These are phyloP conservation scores for Ostreobium quekettii DNA, from an alignment of 139 green algal species.

Conservation along the genomic window DNA sequence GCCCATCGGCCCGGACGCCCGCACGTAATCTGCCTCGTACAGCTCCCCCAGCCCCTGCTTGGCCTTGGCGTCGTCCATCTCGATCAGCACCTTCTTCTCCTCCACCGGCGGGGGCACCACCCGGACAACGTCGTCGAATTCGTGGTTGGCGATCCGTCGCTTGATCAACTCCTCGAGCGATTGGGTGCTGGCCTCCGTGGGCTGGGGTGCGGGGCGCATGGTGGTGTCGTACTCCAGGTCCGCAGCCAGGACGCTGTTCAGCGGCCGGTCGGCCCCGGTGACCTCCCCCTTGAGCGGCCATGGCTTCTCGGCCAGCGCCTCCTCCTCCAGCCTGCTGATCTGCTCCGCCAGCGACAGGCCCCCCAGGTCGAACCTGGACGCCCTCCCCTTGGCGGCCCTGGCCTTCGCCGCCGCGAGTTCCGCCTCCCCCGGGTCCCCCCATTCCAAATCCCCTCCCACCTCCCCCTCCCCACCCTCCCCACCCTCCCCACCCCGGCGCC, in stretches of 20 bases:
- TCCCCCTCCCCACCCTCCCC: not conserved
- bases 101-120: conserved; percentile 50
- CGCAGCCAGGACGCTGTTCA: conserved; percentile 85
- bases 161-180: conserved; percentile 86
- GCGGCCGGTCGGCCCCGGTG: conserved; percentile 46
- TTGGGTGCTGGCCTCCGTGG: conserved; percentile 74
- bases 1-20: conserved; percentile 9
- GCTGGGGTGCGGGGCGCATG: conserved; percentile 56
- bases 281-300: conserved; percentile 82
- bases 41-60: conserved; percentile 67
- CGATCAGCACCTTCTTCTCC: conserved; percentile 36
- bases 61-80: conserved; percentile 70
- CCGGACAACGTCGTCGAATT: conserved; percentile 69
- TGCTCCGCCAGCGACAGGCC: conserved; percentile 39
- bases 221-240: conserved; percentile 94
- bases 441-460: not conserved
- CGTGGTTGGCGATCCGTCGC: conserved; percentile 46
- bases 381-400: no score
- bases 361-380: not conserved
- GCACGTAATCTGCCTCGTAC: conserved; percentile 72
- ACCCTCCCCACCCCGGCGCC: not conserved
- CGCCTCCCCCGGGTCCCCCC: not conserved
- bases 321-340: conserved; percentile 58
- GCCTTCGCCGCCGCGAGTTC: not conserved
- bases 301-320: conserved; percentile 57